phyloP scores from a whole-genome alignment of 352 stramenopile genomes.

The Pythium rishiriense region DNA sequence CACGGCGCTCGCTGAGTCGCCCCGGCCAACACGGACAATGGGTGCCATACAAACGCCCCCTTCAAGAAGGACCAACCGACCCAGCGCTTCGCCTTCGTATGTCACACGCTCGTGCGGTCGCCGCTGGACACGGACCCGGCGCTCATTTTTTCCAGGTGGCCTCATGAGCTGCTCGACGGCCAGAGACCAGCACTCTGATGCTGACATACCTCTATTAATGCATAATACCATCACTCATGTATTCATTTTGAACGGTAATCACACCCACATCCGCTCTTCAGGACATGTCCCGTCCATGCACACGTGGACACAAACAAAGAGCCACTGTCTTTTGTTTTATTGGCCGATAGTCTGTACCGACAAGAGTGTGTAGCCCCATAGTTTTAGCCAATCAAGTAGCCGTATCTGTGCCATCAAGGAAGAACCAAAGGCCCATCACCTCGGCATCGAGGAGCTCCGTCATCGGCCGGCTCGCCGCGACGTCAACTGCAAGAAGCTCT shows the following conservation, averaged over 20 bases:
- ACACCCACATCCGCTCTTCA: not conserved
- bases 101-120: slow-evolving; percentile 10
- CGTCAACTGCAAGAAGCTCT: slow-evolving; percentile 5
- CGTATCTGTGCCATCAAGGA: not conserved
- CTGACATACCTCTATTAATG: not conserved
- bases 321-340: not conserved
- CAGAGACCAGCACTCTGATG: not conserved
- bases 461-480: not conserved
- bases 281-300: not conserved
- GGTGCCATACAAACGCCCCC: slow-evolving; percentile 12
- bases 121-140: slow-evolving; percentile 8
- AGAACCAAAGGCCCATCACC: not conserved
- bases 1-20: slow-evolving; percentile 7
- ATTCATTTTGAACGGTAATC: not conserved
- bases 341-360: not conserved
- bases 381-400: slow-evolving; percentile 8
- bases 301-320: not conserved
- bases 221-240: not conserved
- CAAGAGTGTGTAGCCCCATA: not conserved
- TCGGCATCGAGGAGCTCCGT: slow-evolving; percentile 6
- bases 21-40: not conserved
- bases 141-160: slow-evolving; percentile 5
- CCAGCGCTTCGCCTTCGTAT: not conserved
- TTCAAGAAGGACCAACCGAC: not conserved
- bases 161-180: not conserved